These are phyloP conservation scores for Brachypodium distachyon DNA, from an alignment of 202 grass and related monocot species.

Conservation along the genomic window DNA sequence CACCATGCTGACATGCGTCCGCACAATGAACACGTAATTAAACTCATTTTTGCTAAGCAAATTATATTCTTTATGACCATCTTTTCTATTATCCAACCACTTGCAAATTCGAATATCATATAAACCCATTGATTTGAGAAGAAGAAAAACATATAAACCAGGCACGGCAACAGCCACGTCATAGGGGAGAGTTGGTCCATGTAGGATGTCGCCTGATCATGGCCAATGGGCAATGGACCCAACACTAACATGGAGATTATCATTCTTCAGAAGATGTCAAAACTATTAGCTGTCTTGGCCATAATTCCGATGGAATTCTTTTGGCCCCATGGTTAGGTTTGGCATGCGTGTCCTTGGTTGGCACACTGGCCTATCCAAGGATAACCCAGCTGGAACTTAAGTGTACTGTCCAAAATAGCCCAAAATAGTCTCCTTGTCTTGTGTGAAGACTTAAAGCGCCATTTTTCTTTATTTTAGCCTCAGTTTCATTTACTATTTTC, in stretches of 20 bases:
- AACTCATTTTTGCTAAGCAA: not conserved
- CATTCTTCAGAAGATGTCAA: constrained; percentile 6
- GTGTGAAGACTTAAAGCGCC: not conserved
- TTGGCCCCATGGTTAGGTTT: not conserved
- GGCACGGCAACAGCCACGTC: not conserved
- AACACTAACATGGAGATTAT: not conserved
- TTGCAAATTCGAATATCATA: not conserved
- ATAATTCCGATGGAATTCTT: constrained; percentile 24
- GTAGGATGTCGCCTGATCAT: not conserved
- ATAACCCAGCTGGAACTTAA: not conserved
- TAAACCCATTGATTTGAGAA: no score
- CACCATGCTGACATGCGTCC: not conserved
- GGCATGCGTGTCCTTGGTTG: constrained; percentile 2
- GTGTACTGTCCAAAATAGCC: not conserved
- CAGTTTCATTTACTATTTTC: not conserved
- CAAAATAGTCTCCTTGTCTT: not conserved
- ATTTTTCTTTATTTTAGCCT: not conserved
- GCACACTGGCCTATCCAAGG: not conserved
- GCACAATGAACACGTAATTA: not conserved
- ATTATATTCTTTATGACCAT: not conserved
- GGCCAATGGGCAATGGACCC: not conserved
- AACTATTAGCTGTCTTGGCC: constrained; percentile 24
- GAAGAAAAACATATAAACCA: no score
- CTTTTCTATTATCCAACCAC: not conserved
- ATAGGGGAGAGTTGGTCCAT: not conserved